Base-by-base conservation (phyloP, 2,329 filamentous ascomycete species). In the Sclerotinia glacialis region DNA sequence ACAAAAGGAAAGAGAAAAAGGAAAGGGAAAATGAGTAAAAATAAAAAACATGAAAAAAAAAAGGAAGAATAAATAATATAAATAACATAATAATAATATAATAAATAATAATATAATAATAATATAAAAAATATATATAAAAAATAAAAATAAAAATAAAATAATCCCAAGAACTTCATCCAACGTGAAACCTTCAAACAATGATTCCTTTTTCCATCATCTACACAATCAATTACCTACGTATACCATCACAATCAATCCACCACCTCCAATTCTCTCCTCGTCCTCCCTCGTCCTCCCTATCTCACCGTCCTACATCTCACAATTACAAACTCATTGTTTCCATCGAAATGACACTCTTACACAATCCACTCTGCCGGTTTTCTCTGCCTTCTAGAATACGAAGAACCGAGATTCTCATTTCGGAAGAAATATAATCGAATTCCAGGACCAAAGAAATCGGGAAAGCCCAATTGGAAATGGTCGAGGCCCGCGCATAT, bases 321-420 rank as follows among this genome's bases (percentile, higher is more conserved):
- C 16, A 59, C 56, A 59, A 59, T 59, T 11, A 59, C 42, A 23
- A 23, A 18, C 42, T 59, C 26, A 23, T 14, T 11, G 14, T 34
- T n/a, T 40, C 40, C 55, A 42, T 59, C 55, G 26, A 59, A 59
- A 47, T 59, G 56, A 18, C 56, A 59, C 26, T 28, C 56, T 46
- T 23, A 59, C 56, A 47, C 42, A 59, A 59, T 26, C 56, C 56
- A 59, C 56, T 59, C 56, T 59, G 42, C 42, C 56, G 56, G 56
- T 34, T 59, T 34, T 59, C 56, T 37, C 34, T 23, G 11, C 28
- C 56, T 60, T 60, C 56, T 49, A 60, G 56, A 60, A 60, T 60
- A 60, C 56, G 56, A 60, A 60, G 56, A 60, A 47, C 28, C 56
- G 56, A 34, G 3, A 37, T 60, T 8, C 56, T 60, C 56, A 60